Conservation (phyloP, 345 rosid species). For the Triadica sebifera region DNA sequence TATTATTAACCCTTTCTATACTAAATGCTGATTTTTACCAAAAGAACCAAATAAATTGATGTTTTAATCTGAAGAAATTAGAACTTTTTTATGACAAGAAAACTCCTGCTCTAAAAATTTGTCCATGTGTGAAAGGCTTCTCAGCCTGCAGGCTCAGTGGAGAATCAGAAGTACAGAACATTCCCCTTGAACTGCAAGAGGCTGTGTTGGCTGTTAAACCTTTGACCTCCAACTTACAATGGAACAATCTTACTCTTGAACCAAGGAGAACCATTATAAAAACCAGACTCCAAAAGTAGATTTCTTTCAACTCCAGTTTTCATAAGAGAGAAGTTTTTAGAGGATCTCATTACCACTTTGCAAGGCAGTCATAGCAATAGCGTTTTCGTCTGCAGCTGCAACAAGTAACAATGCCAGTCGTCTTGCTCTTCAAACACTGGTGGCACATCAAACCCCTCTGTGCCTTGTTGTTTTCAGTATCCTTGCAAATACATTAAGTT, state of each 20-base stretch:
- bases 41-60: not conserved
- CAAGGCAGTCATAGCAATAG: constrained; percentile 53
- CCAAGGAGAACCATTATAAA: not conserved
- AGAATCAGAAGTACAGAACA: not conserved
- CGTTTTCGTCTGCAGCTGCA: constrained; percentile 45
- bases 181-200: not conserved
- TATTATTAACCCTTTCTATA: not conserved
- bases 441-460: constrained; percentile 41
- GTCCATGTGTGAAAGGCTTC: not conserved
- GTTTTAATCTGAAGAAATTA: not conserved
- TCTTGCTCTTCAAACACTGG: constrained; percentile 45
- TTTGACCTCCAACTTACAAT: not conserved
- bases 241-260: not conserved
- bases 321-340: not conserved
- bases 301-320: not conserved
- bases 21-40: not conserved
- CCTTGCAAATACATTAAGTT: constrained; percentile 30
- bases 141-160: not conserved
- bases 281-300: not conserved
- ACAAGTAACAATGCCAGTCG: constrained; percentile 35
- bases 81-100: not conserved
- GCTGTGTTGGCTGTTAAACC: not conserved
- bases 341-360: constrained; percentile 44
- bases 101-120: not conserved
- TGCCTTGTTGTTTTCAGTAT: constrained; percentile 16